Percentiles rank a stretch among this genome's conserved stretches.
phyloP scores from a whole-genome alignment of 2,329 filamentous ascomycete genomes.

The Raffaelea ambrosiae region DNA sequence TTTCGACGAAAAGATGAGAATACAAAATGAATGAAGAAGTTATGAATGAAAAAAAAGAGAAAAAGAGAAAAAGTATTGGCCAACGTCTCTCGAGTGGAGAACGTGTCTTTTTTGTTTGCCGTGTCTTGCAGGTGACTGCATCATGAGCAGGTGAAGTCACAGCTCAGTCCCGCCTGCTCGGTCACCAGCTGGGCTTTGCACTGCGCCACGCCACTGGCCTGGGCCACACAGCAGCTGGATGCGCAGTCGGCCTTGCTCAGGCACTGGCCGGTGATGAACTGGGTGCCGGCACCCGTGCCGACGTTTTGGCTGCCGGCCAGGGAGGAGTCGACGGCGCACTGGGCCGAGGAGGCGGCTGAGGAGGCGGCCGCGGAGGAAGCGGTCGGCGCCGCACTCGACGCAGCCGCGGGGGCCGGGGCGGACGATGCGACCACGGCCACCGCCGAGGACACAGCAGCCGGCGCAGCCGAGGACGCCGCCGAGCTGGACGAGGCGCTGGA shows the following conservation, averaged over 20 bases:
- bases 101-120: too few species aligned
- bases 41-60: neutral
- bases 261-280: slow-evolving; percentile 23
- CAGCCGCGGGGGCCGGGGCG: neutral
- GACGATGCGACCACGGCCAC: neutral
- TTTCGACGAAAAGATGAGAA: too few species aligned
- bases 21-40: slow-evolving; percentile 16
- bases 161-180: slow-evolving; percentile 8
- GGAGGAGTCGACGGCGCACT: slow-evolving; percentile 18
- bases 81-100: too few species aligned
- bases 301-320: slow-evolving; percentile 23
- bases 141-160: slow-evolving; percentile 10
- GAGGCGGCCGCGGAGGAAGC: too few species aligned
- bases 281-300: slow-evolving; percentile 16
- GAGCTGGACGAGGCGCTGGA: slow-evolving; percentile 1
- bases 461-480: neutral
- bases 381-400: too few species aligned
- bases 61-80: neutral
- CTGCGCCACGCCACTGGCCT: slow-evolving; percentile 9
- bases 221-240: slow-evolving; percentile 18
- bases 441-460: neutral
- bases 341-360: neutral
- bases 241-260: slow-evolving; percentile 19
- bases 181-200: slow-evolving; percentile 12
- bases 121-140: too few species aligned